Conservation (phyloP, 1,284 basidiomycete species). For the Melampsora americana region DNA sequence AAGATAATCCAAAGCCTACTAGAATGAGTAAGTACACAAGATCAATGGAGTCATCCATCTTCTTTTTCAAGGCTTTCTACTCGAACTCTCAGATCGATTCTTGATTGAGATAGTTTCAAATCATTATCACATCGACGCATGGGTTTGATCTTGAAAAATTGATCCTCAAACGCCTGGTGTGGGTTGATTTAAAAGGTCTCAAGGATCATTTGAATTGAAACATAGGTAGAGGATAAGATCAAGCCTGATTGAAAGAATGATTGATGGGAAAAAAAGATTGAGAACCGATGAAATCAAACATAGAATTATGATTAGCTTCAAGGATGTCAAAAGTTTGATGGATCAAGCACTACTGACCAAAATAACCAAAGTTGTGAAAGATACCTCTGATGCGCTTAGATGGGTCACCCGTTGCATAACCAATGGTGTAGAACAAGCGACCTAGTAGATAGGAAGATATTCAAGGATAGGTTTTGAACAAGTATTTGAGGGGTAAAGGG, state of each 20-base stretch:
- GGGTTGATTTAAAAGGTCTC: conserved; percentile 7
- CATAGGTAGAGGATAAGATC: conserved; percentile 25
- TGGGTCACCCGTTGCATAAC: conserved; percentile 24
- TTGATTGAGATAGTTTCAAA: too few species aligned
- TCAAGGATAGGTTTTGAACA: background rate
- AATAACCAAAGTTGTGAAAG: conserved; percentile 14
- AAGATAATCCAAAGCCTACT: too few species aligned
- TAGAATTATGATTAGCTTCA: too few species aligned
- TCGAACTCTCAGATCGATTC: too few species aligned
- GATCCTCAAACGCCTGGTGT: too few species aligned
- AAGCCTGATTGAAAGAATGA: conserved; percentile 4
- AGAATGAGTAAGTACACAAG: too few species aligned
- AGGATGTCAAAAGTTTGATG: background rate
- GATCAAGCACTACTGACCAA: conserved; percentile 12
- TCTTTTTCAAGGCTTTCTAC: too few species aligned
- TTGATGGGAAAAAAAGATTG: background rate
- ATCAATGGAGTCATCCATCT: too few species aligned
- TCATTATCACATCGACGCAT: too few species aligned
- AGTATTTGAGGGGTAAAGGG: too few species aligned
- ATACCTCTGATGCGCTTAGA: conserved; percentile 11
- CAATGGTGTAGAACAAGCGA: conserved; percentile 18
- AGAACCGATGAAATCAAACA: too few species aligned
- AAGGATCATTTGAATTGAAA: conserved; percentile 28
- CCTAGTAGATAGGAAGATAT: conserved; percentile 8
- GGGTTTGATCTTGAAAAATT: too few species aligned